A percentile compares a stretch with the other conserved stretches of the same genome.
These are phyloP conservation scores for Dentipellis fragilis DNA, from an alignment of 768 basidiomycete genomes.

Conservation along the genomic window DNA sequence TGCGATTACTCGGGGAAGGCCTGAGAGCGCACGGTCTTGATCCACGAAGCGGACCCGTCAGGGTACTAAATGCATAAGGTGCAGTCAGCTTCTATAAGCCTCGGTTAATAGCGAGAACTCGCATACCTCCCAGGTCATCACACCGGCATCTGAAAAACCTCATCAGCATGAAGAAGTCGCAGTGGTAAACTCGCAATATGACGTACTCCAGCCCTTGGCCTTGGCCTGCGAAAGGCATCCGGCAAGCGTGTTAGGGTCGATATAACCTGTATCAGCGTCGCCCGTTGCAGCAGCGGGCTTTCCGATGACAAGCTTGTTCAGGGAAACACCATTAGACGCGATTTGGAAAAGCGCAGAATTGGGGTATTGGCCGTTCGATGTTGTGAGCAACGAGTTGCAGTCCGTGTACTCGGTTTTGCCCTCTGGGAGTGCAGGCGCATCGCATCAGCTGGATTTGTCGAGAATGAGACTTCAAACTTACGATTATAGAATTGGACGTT, in stretches of 20 bases:
- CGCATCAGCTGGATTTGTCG: not conserved
- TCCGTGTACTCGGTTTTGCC: conserved; percentile 27
- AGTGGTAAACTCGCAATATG: not conserved
- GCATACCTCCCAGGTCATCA: conserved; percentile 4
- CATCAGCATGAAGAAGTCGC: not conserved
- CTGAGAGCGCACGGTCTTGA: conserved; percentile 2
- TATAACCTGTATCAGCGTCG: conserved; percentile 42
- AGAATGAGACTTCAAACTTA: conserved; percentile 9
- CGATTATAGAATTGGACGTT: conserved; percentile 34
- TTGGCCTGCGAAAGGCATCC: conserved; percentile 51
- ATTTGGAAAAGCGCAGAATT: conserved; percentile 38
- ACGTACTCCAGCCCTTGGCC: conserved; percentile 54
- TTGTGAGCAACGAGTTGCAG: conserved; percentile 28
- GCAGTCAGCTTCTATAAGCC: not conserved
- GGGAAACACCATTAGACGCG: conserved; percentile 42
- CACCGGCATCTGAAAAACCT: conserved; percentile 1
- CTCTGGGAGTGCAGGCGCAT: conserved; percentile 17
- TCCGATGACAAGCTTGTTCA: conserved; percentile 65
- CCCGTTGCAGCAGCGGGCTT: conserved; percentile 39
- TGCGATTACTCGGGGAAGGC: conserved; percentile 1
- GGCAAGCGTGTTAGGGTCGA: conserved; percentile 45
- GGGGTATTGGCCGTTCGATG: conserved; percentile 32
- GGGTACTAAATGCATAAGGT: not conserved
- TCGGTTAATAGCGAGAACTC: not conserved
- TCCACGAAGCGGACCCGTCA: conserved; percentile 4